Base-by-base conservation (phyloP, 2,329 filamentous ascomycete genomes). In the Trichoderma atrobrunneum region DNA sequence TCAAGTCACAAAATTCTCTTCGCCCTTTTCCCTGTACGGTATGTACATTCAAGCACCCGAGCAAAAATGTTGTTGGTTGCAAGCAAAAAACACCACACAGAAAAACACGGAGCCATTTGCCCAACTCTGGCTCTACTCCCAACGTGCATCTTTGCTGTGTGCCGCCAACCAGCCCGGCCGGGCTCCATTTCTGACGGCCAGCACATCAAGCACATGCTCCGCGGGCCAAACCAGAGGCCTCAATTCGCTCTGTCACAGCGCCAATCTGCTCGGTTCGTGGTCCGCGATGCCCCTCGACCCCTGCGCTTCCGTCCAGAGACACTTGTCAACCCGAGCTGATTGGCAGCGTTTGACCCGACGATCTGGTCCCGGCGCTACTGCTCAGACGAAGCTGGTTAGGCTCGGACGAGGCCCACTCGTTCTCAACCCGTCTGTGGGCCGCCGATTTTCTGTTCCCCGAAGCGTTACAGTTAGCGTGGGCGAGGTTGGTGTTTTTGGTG, bases 361-460 rank as follows among this genome's bases (percentile, higher is more conserved):
- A 79, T 80, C 75, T 81, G 78, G 79, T 79, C 79, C 76, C 75
- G 78, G 79, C 78, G 78, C 77, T 75, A 78, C 76, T 76, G 68
- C 71, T 59, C 62, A 78, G 73, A 77, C 78, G 78, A 78, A 79
- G 76, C 74, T 69, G 74, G 75, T 71, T 72, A 74, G 73, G 18
- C 59, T 59, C 61, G 64, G 67, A 32, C 32, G 54, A 26, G 75
- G 73, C 71, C 78, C 78, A 77, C 78, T 72, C 28, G 32, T 56
- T 16, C 32, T 71, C n/a, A 56, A 54, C 60, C 66, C 66, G 71
- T 51, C 30, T 61, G 65, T 65, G 66, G 66, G 60, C 64, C 71
- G 70, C 32, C 63, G 69, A 61, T 64, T 48, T 30, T 48, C 56
- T 60, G 51, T 36, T 67, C 62, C 34, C 70, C 60, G 68, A 63